Evolutionary conservation across 805 yeast species (phyloP).

Genomic region (Teunomyces lycoperdinae): DNA sequence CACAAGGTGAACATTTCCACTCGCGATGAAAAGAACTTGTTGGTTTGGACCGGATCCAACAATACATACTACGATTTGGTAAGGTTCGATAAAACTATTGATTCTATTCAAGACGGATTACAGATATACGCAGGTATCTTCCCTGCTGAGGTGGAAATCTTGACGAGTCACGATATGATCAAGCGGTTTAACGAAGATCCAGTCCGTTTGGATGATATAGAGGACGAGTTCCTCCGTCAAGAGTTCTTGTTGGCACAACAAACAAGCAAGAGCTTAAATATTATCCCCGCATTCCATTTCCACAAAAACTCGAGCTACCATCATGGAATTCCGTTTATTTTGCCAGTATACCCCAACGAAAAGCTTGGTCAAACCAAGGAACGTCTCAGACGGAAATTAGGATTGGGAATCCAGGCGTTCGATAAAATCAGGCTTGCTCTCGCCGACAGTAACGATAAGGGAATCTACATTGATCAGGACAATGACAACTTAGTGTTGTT

Average conservation of each 20-base stretch:
- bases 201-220: constrained; percentile 20
- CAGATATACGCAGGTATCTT: constrained; percentile 42
- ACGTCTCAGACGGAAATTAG: constrained; percentile 67
- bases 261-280: constrained; percentile 29
- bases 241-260: constrained; percentile 21
- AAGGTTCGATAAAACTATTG: constrained; percentile 34
- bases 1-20: constrained; percentile 51
- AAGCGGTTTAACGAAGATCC: constrained; percentile 20
- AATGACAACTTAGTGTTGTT: constrained; percentile 56
- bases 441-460: constrained; percentile 41
- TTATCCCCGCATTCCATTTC: constrained; percentile 74
- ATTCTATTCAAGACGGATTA: constrained; percentile 29
- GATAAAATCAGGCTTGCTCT: constrained; percentile 69
- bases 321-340: constrained; percentile 86
- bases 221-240: constrained; percentile 20
- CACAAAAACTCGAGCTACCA: constrained; percentile 60
- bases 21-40: constrained; percentile 43
- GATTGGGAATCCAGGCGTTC: constrained; percentile 77
- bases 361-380: constrained; percentile 55
- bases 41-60: constrained; percentile 57
- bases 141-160: constrained; percentile 42
- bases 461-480: constrained; percentile 43
- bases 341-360: constrained; percentile 70
- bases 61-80: constrained; percentile 37
- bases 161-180: constrained; percentile 34